Evolutionary conservation across 2,329 filamentous ascomycete species (phyloP).

Genomic region (Aspergillus fumigatus): DNA sequence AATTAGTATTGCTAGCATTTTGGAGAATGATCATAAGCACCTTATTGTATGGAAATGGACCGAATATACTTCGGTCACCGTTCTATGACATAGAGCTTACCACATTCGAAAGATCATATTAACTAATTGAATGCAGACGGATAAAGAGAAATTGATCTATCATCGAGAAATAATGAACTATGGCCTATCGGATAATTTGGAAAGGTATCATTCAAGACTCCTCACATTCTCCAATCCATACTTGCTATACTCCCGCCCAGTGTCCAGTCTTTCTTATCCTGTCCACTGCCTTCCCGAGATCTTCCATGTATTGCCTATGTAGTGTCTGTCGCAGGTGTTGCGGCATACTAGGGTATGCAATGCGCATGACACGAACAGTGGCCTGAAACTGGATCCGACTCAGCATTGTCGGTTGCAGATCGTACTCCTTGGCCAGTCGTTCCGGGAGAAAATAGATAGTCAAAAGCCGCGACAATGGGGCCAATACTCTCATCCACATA

Average conservation of each 20-base stretch:
- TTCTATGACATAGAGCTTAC: too few species aligned
- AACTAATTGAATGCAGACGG: too few species aligned
- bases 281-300: constrained; percentile 10
- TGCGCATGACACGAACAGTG: constrained; percentile 5
- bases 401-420: constrained; percentile 6
- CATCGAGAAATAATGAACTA: too few species aligned
- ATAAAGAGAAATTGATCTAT: too few species aligned
- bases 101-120: too few species aligned
- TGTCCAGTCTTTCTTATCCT: constrained; percentile 11
- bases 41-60: too few species aligned
- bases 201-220: neutral
- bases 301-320: constrained; percentile 10
- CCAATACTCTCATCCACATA: neutral
- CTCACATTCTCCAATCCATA: neutral
- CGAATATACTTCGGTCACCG: too few species aligned
- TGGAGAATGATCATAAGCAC: too few species aligned
- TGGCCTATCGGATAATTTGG: neutral
- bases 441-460: constrained; percentile 7
- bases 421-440: constrained; percentile 10
- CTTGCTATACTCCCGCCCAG: constrained; percentile 1
- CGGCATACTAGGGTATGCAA: constrained; percentile 7
- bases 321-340: constrained; percentile 1
- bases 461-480: constrained; percentile 2
- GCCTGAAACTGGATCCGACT: constrained; percentile 4
- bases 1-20: neutral